Conservation (phyloP, 2,329 filamentous ascomycete genomes). For the Penicillium fuscoglaucum region DNA sequence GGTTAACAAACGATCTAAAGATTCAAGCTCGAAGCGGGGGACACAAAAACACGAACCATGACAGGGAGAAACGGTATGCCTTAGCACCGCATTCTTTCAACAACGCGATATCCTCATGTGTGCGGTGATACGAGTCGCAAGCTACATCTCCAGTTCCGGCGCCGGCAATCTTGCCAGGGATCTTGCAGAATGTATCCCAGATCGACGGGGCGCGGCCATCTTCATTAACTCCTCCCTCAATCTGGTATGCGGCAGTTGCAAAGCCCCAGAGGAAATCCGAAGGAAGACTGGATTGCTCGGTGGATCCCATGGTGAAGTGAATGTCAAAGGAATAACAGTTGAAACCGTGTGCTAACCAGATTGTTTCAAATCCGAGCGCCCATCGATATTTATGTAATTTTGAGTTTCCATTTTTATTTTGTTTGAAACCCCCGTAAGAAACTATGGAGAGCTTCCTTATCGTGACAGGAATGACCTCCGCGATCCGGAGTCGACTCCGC, state of each 20-base stretch:
- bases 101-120: constrained; percentile 72
- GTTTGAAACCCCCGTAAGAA: constrained; percentile 5
- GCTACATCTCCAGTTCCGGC: constrained; percentile 72
- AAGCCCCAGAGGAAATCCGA: constrained; percentile 77
- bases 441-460: constrained; percentile 23
- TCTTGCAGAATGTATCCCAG: constrained; percentile 86
- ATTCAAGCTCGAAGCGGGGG: not conserved
- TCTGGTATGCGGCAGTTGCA: constrained; percentile 81
- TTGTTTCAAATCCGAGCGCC: not conserved
- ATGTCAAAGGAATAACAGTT: not conserved
- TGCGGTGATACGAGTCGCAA: constrained; percentile 84
- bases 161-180: constrained; percentile 79
- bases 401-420: not conserved
- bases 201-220: constrained; percentile 81
- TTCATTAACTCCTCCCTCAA: constrained; percentile 72
- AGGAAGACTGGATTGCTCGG: constrained; percentile 50
- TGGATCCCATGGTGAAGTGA: constrained; percentile 29
- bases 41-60: constrained; percentile 52
- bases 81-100: constrained; percentile 72
- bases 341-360: not conserved
- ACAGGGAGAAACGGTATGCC: constrained; percentile 81
- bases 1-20: not conserved
- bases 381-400: constrained; percentile 15
- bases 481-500: constrained; percentile 24
- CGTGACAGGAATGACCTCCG: constrained; percentile 29